Conservation (phyloP, 2,329 filamentous ascomycete genomes). For the Neocatenulostroma microsporum region DNA sequence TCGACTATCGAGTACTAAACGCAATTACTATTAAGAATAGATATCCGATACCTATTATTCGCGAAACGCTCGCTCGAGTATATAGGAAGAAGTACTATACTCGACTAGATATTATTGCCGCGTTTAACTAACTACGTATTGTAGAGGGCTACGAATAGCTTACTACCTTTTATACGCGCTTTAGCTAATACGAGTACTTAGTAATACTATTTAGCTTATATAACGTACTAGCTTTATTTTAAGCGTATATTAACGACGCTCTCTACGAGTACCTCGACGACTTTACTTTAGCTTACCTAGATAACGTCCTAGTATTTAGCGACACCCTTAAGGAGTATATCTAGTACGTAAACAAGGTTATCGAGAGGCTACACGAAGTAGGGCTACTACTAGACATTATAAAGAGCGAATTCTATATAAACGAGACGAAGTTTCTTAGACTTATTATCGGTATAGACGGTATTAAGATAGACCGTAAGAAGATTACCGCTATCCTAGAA, state of each 20-base stretch:
- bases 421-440: conserved; percentile 23
- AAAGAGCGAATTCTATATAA: conserved; percentile 24
- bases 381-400: conserved; percentile 10
- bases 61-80: conserved; percentile 25
- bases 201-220: too few relatives aligned
- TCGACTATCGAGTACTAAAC: conserved; percentile 33
- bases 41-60: conserved; percentile 28
- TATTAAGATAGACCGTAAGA: too few relatives aligned
- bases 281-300: conserved; percentile 17
- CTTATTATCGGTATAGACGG: too few relatives aligned
- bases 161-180: conserved; percentile 29
- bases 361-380: too few relatives aligned
- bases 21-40: conserved; percentile 29
- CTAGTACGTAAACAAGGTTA: too few relatives aligned
- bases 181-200: conserved; percentile 32
- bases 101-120: conserved; percentile 27
- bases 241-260: conserved; percentile 16
- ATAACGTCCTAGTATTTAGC: conserved; percentile 20
- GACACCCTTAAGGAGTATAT: conserved; percentile 6
- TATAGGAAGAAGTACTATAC: conserved; percentile 21
- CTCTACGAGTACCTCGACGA: conserved; percentile 17
- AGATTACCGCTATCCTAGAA: conserved; percentile 21
- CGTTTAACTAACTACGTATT: conserved; percentile 30
- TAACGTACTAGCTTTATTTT: conserved; percentile 27
- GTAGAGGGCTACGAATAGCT: conserved; percentile 28